Conservation (phyloP, 2,329 filamentous ascomycete species). For the Aspergillus sclerotialis region DNA sequence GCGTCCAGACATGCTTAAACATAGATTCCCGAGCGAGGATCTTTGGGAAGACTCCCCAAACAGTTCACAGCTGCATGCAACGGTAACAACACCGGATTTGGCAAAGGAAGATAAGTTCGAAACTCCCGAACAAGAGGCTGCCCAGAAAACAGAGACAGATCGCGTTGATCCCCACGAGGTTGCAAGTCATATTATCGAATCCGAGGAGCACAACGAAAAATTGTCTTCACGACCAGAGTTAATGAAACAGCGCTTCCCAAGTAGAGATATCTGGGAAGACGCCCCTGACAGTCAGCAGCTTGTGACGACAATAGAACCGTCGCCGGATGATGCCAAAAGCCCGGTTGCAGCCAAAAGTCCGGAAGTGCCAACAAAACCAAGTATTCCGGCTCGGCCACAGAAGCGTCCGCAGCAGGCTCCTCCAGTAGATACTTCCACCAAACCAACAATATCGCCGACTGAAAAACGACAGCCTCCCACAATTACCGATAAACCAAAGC, state of each 20-base stretch:
- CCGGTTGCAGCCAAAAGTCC: slow-evolving; percentile 27
- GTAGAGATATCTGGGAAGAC: slow-evolving; percentile 92
- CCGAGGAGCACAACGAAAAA: slow-evolving; percentile 19
- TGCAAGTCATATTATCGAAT: slow-evolving; percentile 25
- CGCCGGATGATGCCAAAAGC: slow-evolving; percentile 43
- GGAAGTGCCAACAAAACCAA: slow-evolving; percentile 25
- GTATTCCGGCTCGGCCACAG: slow-evolving; percentile 26
- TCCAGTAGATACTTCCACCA: slow-evolving; percentile 25
- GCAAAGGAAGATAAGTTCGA: slow-evolving; percentile 40
- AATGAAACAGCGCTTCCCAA: slow-evolving; percentile 69
- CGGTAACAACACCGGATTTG: slow-evolving; percentile 73
- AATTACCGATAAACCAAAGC: slow-evolving; percentile 56
- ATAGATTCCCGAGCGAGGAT: slow-evolving; percentile 87
- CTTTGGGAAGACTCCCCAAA: slow-evolving; percentile 95
- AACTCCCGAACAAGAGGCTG: slow-evolving; percentile 43
- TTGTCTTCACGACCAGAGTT: slow-evolving; percentile 44
- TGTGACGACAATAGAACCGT: slow-evolving; percentile 57
- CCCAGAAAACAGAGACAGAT: slow-evolving; percentile 34
- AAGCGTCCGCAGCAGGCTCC: slow-evolving; percentile 26
- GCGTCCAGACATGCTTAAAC: slow-evolving; percentile 46
- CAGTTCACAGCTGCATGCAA: slow-evolving; percentile 68
- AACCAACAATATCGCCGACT: slow-evolving; percentile 37
- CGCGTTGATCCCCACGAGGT: slow-evolving; percentile 30
- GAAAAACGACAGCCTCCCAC: slow-evolving; percentile 46
- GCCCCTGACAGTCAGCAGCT: slow-evolving; percentile 75